Base-by-base conservation (phyloP, 805 yeast genomes). In the Candida bentonensis region DNA sequence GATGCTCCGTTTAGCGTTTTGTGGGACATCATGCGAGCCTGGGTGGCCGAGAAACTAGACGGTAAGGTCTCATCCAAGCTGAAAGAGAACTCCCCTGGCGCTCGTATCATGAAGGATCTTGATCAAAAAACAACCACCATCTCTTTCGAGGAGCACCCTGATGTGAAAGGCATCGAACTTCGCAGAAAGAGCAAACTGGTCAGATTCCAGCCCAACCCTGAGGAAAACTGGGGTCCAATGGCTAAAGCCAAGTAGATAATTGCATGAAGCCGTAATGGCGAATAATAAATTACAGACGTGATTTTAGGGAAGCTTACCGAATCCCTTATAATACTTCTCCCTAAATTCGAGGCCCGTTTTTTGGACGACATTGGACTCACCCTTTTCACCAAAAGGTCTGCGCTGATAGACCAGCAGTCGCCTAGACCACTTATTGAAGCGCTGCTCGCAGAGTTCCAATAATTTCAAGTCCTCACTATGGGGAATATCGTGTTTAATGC, bases 201-300 rank as follows among this genome's bases (percentile, higher is more conserved):
- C 13, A 71, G 96, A 54, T 89, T 73, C 62, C 98, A 88, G 59
- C 87, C 79, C 57, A 89, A 88, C 57, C 99, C 99, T 15, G 74
- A 86, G 1, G 84, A 83, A 59, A 80, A 84, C 59, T 92, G 99
- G 99, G 99, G 99, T 1, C 99, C 97, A 28, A 85, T 82, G 65
- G 77, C 95, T 2, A 78, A 82, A 56, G 36, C 36, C 17, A 30
- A 30, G 20, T 30, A 30, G 17, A 17, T 49, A n/a, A 15, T 20
- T 4, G 42, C 34, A 15, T 30, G 15, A n/a, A 41, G 25, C 11
- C 43, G 23, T 45, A 22, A 34, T 15, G 28, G 15, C 7, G 21
- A 39, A 9, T 5, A 21, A 5, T 25, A 25, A 25, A 25, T 25
- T 7, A 25, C 13, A 13, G 13, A 7, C 27, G 13, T 25, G 11